Conservation (phyloP, 202 grass and related monocot genomes). For the Thinopyrum obtusiflorum region DNA sequence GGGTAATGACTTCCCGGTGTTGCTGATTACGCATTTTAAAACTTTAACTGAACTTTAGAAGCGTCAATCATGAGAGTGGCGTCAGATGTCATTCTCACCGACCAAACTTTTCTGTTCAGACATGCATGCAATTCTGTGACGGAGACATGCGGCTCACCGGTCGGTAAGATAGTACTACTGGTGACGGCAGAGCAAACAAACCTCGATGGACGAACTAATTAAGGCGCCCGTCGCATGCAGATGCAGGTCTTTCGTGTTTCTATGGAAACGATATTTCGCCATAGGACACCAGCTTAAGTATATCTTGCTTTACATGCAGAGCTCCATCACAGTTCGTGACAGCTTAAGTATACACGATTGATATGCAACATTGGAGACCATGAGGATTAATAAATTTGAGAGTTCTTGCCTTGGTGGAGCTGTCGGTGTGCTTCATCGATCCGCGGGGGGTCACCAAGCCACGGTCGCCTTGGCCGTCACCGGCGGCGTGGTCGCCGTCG, state of each 20-base stretch:
- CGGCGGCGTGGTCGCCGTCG: conserved; percentile 9
- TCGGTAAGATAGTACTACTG: background rate
- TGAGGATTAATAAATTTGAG: background rate
- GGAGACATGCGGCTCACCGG: conserved; percentile 14
- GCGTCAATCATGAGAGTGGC: background rate
- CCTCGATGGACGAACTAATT: background rate
- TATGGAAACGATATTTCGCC: no score
- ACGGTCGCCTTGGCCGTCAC: background rate
- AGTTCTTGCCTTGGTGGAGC: conserved; percentile 45
- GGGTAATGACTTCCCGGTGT: background rate
- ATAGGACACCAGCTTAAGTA: no score
- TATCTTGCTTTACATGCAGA: no score
- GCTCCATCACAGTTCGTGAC: no score
- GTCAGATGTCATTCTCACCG: background rate
- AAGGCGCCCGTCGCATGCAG: background rate
- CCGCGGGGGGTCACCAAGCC: background rate
- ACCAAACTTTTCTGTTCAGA: conserved; percentile 18
- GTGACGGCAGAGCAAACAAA: background rate
- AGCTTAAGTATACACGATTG: background rate
- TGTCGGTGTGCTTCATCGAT: conserved; percentile 7
- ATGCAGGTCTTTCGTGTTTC: no score
- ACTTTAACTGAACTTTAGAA: background rate
- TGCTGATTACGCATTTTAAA: background rate
- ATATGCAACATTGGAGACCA: background rate
- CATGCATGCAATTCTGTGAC: conserved; percentile 12